Conservation (phyloP, 1,139 yeast species). For the Yamadazyma mexicana region DNA sequence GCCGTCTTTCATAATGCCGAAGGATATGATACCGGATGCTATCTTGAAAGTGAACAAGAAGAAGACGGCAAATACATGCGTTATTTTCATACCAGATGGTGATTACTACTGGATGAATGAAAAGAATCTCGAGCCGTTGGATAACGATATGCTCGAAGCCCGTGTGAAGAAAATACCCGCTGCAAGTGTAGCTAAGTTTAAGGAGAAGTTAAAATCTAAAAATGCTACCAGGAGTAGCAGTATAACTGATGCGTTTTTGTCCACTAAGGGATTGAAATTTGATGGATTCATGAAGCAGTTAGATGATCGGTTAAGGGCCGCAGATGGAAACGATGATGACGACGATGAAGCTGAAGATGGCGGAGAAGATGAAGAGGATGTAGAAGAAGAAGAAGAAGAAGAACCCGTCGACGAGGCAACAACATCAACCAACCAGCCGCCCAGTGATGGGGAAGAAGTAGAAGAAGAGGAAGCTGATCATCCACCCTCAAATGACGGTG, state of each 20-base stretch:
- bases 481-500: conserved; percentile 3
- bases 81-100: conserved; percentile 50
- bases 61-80: conserved; percentile 41
- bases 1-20: conserved; percentile 52
- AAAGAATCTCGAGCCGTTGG: conserved; percentile 34
- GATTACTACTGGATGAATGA: conserved; percentile 50
- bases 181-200: conserved; percentile 17
- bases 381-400: conserved; percentile 12
- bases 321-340: conserved; percentile 25
- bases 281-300: conserved; percentile 38
- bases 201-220: conserved; percentile 18
- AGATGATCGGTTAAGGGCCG: conserved; percentile 33
- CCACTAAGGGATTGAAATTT: conserved; percentile 38
- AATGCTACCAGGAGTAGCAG: conserved; percentile 22
- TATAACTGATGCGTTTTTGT: conserved; percentile 41
- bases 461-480: conserved; percentile 5
- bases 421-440: background rate
- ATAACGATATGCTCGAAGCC: conserved; percentile 28
- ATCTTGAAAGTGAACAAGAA: conserved; percentile 38
- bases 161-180: conserved; percentile 31
- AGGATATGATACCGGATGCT: conserved; percentile 35
- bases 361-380: conserved; percentile 17
- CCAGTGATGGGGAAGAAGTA: conserved; percentile 10
- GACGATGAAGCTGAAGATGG: conserved; percentile 20
- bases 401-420: conserved; percentile 1